Evolutionary conservation across 441 rosid genomes (phyloP).

Genomic region (Erysimum cheiri): DNA sequence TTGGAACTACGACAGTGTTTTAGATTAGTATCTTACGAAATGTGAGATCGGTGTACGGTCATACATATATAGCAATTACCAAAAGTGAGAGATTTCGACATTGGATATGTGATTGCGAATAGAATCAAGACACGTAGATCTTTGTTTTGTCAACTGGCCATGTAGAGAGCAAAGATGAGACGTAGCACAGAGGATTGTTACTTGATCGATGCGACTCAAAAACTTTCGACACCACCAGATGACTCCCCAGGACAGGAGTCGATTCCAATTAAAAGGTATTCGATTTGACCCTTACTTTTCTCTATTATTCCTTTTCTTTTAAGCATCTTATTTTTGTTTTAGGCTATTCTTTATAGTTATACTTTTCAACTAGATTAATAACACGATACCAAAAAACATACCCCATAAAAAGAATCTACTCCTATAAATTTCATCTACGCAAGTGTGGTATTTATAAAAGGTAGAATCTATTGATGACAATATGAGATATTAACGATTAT

Average conservation of each 20-base stretch:
- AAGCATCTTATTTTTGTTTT: background rate
- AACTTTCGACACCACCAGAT: constrained; percentile 6
- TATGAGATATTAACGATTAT: constrained; percentile 9
- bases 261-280: constrained; percentile 38
- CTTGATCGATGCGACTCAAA: background rate
- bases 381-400: background rate
- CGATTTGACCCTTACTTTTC: constrained; percentile 41
- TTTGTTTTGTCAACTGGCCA: background rate
- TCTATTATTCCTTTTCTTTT: background rate
- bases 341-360: background rate
- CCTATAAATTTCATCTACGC: constrained; percentile 18
- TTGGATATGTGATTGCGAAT: background rate
- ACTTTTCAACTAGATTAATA: constrained; percentile 4
- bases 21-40: background rate
- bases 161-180: constrained; percentile 2
- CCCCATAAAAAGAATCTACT: background rate
- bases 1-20: background rate
- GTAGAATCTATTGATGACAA: background rate
- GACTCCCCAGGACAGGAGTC: constrained; percentile 8
- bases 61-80: background rate
- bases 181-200: background rate
- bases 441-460: background rate
- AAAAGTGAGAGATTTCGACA: background rate
- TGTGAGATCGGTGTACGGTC: background rate
- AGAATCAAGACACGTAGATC: background rate